A percentile compares a stretch with the other conserved stretches of the same genome.
These are phyloP conservation scores for Hypoxylon sp. DNA, from an alignment of 2,329 filamentous ascomycete species.

Conservation along the genomic window DNA sequence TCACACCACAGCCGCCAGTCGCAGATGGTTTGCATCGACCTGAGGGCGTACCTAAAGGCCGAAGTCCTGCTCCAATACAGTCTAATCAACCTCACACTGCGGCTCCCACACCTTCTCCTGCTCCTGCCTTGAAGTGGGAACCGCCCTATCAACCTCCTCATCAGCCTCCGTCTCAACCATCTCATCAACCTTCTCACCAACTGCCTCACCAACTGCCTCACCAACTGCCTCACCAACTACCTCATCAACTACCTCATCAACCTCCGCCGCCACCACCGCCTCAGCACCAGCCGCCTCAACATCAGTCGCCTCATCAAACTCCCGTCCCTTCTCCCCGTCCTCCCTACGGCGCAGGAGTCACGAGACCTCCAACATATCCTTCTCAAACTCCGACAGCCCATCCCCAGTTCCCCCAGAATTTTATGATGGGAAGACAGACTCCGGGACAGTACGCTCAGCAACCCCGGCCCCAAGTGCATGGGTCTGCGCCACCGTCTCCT, in stretches of 20 bases:
- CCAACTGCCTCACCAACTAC: slow-evolving; percentile 15
- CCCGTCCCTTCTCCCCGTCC: slow-evolving; percentile 52
- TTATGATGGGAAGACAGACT: slow-evolving; percentile 44
- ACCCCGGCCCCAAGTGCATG: slow-evolving; percentile 56
- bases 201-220: slow-evolving; percentile 54
- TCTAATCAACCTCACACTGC: slow-evolving; percentile 52
- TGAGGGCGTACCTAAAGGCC: slow-evolving; percentile 53
- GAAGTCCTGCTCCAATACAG: slow-evolving; percentile 52
- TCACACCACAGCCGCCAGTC: slow-evolving; percentile 47
- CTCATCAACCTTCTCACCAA: slow-evolving; percentile 14
- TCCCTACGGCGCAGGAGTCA: slow-evolving; percentile 48
- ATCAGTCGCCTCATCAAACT: slow-evolving; percentile 53
- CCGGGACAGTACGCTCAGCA: slow-evolving; percentile 49
- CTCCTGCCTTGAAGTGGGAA: slow-evolving; percentile 56
- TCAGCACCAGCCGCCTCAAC: slow-evolving; percentile 48
- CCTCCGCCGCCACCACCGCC: slow-evolving; percentile 34
- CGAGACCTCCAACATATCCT: slow-evolving; percentile 51
- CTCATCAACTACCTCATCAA: slow-evolving; percentile 43
- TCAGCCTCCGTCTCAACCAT: slow-evolving; percentile 27
- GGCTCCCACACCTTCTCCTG: slow-evolving; percentile 44
- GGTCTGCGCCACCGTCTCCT: slow-evolving; percentile 48
- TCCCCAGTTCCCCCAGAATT: slow-evolving; percentile 49
- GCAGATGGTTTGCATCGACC: slow-evolving; percentile 56
- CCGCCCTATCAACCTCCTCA: slow-evolving; percentile 57
- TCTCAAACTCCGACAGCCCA: slow-evolving; percentile 45